Conservation (phyloP, 2,329 filamentous ascomycete species). For the Camillea tinctor region DNA sequence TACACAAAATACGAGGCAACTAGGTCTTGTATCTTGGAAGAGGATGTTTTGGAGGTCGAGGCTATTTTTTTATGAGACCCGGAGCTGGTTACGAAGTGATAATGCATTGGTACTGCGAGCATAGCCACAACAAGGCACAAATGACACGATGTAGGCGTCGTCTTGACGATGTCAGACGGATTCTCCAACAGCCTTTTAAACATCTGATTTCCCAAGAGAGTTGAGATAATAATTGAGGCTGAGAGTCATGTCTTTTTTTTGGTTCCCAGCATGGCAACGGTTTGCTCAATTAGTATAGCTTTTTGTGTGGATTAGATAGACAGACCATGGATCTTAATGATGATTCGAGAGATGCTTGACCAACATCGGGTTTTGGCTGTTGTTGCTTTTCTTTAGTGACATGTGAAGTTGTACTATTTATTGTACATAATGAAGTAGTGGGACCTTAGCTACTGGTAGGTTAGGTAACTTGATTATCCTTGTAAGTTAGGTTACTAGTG, state of each 20-base stretch:
- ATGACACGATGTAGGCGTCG: neutral
- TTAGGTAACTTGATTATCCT: too few species aligned
- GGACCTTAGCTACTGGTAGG: too few species aligned
- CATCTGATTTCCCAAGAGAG: neutral
- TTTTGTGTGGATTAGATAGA: neutral
- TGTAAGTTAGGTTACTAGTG: too few species aligned
- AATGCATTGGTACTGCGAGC: neutral
- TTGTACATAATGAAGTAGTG: too few species aligned
- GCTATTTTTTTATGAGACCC: neutral
- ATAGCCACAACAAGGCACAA: too few species aligned
- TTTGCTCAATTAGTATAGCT: neutral
- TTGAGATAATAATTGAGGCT: neutral
- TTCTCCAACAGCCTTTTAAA: neutral
- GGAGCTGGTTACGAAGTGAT: neutral
- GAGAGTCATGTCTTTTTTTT: neutral
- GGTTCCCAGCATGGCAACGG: neutral
- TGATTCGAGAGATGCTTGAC: neutral
- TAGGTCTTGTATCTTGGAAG: neutral
- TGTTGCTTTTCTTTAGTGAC: too few species aligned
- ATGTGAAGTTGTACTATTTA: too few species aligned
- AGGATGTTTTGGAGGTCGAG: neutral
- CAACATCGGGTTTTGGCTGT: too few species aligned
- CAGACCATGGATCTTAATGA: slow-evolving; percentile 24
- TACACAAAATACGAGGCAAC: neutral
- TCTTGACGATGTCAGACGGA: neutral